Conservation (phyloP, 139 green algal genomes). For the Desmodesmus armatus region DNA sequence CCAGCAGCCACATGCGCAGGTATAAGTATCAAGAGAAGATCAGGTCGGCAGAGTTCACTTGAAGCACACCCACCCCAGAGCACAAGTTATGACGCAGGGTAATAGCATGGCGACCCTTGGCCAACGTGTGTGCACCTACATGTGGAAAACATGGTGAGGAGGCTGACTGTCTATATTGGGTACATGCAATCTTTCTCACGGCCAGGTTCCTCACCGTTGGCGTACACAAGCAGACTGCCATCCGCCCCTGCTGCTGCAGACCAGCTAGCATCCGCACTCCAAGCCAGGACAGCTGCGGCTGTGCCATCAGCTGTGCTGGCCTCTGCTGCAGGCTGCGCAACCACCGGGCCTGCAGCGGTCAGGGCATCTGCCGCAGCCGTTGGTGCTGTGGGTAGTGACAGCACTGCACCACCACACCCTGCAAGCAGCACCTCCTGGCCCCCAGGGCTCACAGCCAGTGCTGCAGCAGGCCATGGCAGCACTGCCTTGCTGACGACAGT, state of each 20-base stretch:
- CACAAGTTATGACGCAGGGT: too few species aligned
- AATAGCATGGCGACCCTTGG: too few species aligned
- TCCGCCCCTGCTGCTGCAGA: slow-evolving; percentile 2
- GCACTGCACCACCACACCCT: neutral
- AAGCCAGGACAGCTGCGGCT: neutral
- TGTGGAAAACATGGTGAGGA: too few species aligned
- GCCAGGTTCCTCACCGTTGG: too few species aligned
- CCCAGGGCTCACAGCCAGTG: neutral
- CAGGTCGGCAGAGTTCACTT: too few species aligned
- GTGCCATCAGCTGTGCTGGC: neutral
- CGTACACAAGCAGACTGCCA: slow-evolving; percentile 35
- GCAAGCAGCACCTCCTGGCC: slow-evolving; percentile 7
- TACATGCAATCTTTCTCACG: too few species aligned
- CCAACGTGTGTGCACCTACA: too few species aligned
- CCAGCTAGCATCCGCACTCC: neutral
- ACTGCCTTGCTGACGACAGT: neutral
- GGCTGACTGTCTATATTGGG: too few species aligned
- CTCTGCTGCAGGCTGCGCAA: neutral
- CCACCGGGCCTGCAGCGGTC: neutral
- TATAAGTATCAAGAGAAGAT: too few species aligned
- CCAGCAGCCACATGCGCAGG: too few species aligned
- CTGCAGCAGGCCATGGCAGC: neutral
- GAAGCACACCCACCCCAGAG: too few species aligned
- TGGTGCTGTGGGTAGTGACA: neutral
- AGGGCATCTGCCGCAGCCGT: slow-evolving; percentile 16